These are phyloP conservation scores for Panus rudis DNA, from an alignment of 768 basidiomycete species.

Conservation along the genomic window DNA sequence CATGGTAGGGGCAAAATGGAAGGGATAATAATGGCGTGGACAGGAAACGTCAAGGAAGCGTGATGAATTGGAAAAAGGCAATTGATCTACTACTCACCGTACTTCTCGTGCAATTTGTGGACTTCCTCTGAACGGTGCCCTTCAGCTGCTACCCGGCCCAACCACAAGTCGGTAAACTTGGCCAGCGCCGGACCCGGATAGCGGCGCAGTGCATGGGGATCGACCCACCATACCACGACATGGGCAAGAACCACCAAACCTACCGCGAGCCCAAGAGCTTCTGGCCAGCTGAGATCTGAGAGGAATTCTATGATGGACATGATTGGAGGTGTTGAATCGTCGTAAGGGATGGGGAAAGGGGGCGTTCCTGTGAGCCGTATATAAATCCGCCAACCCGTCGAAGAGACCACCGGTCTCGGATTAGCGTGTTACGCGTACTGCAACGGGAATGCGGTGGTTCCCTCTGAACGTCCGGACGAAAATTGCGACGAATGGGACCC, in stretches of 20 bases:
- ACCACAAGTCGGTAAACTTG: constrained; percentile 66
- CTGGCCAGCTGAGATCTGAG: constrained; percentile 9
- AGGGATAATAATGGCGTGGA: too few relatives aligned
- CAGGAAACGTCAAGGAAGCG: too few relatives aligned
- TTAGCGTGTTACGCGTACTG: too few relatives aligned
- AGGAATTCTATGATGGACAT: constrained; percentile 13
- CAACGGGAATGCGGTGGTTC: too few relatives aligned
- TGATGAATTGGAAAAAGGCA: too few relatives aligned
- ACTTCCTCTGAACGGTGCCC: constrained; percentile 74
- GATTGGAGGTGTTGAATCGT: constrained; percentile 1
- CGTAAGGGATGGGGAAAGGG: background rate
- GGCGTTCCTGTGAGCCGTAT: background rate
- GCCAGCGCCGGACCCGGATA: constrained; percentile 47
- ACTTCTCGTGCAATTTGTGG: constrained; percentile 64
- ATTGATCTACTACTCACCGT: constrained; percentile 56
- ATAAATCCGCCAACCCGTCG: constrained; percentile 7
- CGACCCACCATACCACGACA: constrained; percentile 44
- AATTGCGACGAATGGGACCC: too few relatives aligned
- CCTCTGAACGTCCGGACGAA: too few relatives aligned
- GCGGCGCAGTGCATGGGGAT: constrained; percentile 50
- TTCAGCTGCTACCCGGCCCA: constrained; percentile 54
- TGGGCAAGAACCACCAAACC: constrained; percentile 21
- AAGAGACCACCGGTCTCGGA: too few relatives aligned
- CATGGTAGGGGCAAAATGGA: too few relatives aligned
- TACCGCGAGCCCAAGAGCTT: constrained; percentile 13